Evolutionary conservation across 805 yeast genomes (phyloP).

Genomic region (Starmerella sp.): DNA sequence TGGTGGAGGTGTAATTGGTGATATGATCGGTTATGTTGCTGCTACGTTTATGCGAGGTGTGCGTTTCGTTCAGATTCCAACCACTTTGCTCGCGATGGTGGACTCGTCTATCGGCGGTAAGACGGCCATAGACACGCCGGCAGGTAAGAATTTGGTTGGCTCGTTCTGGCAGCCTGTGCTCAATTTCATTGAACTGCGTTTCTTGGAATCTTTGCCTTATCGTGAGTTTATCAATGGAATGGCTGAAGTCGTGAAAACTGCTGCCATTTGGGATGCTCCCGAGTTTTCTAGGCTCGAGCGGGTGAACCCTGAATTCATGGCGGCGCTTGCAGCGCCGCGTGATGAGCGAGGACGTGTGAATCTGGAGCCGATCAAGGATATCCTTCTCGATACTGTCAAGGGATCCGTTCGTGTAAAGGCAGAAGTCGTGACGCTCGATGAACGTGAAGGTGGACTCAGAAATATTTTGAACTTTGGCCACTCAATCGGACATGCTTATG

Average conservation of each 20-base stretch:
- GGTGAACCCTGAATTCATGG: constrained; percentile 57
- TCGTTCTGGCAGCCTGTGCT: constrained; percentile 94
- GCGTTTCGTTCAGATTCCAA: constrained; percentile 85
- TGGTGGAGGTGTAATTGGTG: constrained; percentile 96
- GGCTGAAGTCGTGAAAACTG: constrained; percentile 97
- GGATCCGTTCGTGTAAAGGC: constrained; percentile 89
- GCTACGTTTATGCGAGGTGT: constrained; percentile 99
- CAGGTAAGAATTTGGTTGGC: constrained; percentile 91
- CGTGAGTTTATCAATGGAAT: constrained; percentile 95
- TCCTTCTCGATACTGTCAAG: constrained; percentile 63
- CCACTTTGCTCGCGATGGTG: constrained; percentile 90
- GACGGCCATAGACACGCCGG: constrained; percentile 93
- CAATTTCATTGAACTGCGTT: constrained; percentile 77
- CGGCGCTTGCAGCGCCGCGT: constrained; percentile 44
- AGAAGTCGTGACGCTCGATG: constrained; percentile 84
- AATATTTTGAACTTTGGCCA: constrained; percentile 92
- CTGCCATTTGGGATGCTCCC: constrained; percentile 89
- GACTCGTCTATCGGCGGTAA: constrained; percentile 98
- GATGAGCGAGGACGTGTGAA: constrained; percentile 43
- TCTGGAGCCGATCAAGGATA: constrained; percentile 56
- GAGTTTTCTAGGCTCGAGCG: constrained; percentile 80
- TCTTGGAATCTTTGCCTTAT: constrained; percentile 77
- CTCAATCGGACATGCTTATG: constrained; percentile 95
- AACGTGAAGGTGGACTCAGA: constrained; percentile 88
- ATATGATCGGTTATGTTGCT: constrained; percentile 98